Conservation (phyloP, 345 rosid species). For the Geranium rotundifolium region DNA sequence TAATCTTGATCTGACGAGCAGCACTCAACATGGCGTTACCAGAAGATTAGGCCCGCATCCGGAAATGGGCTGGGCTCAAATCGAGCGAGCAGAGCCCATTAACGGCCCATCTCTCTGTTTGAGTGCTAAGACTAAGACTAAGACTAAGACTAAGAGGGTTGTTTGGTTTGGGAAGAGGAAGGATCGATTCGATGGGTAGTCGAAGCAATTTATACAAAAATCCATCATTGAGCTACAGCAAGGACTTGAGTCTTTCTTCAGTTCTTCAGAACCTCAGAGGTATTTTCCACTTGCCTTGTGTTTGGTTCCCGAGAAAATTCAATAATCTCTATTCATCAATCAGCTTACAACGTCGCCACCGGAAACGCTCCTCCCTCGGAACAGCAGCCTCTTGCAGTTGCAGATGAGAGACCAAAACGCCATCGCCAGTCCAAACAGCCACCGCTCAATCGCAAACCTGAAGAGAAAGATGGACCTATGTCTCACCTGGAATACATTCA, state of each 20-base stretch:
- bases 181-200: slow-evolving; percentile 24
- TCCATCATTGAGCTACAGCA: slow-evolving; percentile 46
- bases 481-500: slow-evolving; percentile 50
- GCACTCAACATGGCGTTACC: too few relatives aligned
- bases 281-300: neutral
- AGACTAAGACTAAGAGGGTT: too few relatives aligned
- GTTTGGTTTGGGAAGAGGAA: neutral
- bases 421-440: slow-evolving; percentile 15
- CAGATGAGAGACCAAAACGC: slow-evolving; percentile 19
- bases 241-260: slow-evolving; percentile 43
- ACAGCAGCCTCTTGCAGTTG: slow-evolving; percentile 9
- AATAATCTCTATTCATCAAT: too few relatives aligned
- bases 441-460: slow-evolving; percentile 10
- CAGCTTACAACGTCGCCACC: slow-evolving; percentile 51
- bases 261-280: slow-evolving; percentile 62
- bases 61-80: too few relatives aligned
- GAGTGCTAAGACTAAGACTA: too few relatives aligned
- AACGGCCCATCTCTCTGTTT: too few relatives aligned
- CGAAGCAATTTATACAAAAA: slow-evolving; percentile 61
- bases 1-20: too few relatives aligned
- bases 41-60: too few relatives aligned
- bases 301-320: neutral
- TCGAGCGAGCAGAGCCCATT: too few relatives aligned
- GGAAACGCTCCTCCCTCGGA: slow-evolving; percentile 37
- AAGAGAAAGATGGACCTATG: slow-evolving; percentile 37